Evolutionary conservation across 2,329 filamentous ascomycete species (phyloP).

Genomic region (Lasiodiplodia theobromae): DNA sequence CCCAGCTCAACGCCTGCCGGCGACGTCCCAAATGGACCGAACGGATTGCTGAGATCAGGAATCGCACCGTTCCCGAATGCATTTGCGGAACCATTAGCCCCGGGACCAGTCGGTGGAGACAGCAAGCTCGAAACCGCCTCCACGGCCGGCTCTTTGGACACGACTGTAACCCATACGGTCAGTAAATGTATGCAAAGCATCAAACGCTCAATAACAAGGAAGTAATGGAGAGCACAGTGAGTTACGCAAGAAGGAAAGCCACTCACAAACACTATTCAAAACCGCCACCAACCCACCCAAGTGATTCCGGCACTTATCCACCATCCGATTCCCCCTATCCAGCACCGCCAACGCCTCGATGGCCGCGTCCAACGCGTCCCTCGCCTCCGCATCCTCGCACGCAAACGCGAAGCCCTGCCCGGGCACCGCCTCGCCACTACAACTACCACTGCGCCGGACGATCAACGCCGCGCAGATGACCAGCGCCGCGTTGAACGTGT

Average conservation of each 20-base stretch:
- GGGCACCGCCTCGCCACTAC: neutral
- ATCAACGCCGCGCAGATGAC: slow-evolving; percentile 42
- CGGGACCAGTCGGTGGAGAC: neutral
- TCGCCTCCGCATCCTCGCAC: slow-evolving; percentile 5
- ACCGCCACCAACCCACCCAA: slow-evolving; percentile 36
- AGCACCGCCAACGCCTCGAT: slow-evolving; percentile 36
- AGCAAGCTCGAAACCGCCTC: neutral
- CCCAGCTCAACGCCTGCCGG: slow-evolving; percentile 46
- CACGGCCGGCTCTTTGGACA: neutral
- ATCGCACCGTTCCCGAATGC: neutral
- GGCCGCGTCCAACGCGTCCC: slow-evolving; percentile 35
- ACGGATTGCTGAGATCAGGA: neutral
- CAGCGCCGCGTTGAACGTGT: slow-evolving; percentile 42
- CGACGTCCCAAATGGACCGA: slow-evolving; percentile 24
- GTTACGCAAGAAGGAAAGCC: too few relatives aligned
- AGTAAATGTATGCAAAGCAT: neutral
- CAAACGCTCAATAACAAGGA: neutral
- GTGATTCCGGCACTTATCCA: slow-evolving; percentile 42
- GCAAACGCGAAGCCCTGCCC: slow-evolving; percentile 30
- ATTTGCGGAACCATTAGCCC: neutral
- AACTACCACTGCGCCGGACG: slow-evolving; percentile 23
- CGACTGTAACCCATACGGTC: neutral
- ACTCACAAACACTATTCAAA: slow-evolving; percentile 6
- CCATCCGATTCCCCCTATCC: slow-evolving; percentile 41
- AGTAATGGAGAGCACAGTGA: neutral